These are phyloP conservation scores for Tympanopsis confertula DNA, from an alignment of 2,329 filamentous ascomycete species.

Conservation along the genomic window DNA sequence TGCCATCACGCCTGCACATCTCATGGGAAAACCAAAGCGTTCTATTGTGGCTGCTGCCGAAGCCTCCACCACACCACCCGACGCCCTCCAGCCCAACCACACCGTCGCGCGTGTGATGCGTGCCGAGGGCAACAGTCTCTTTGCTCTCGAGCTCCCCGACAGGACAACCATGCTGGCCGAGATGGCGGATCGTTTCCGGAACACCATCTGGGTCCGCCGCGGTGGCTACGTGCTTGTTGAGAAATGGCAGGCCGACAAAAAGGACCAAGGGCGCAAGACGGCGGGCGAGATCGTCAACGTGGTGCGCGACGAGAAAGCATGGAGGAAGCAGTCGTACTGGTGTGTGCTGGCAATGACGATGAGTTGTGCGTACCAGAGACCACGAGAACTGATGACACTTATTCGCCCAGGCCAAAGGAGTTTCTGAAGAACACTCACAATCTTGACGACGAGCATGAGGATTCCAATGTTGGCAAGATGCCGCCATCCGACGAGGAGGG, in stretches of 20 bases:
- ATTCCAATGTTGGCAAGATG: too few relatives aligned
- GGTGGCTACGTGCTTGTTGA: constrained; percentile 81
- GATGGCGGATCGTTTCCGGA: constrained; percentile 74
- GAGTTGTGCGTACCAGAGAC: not conserved
- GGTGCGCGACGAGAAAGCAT: constrained; percentile 79
- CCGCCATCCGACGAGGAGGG: too few relatives aligned
- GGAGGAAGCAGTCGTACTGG: constrained; percentile 87
- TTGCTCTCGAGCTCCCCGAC: constrained; percentile 63
- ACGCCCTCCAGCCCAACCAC: constrained; percentile 46
- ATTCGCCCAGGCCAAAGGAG: constrained; percentile 56
- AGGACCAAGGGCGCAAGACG: constrained; percentile 63
- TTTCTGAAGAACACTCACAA: constrained; percentile 57
- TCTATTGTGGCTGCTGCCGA: constrained; percentile 68
- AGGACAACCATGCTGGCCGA: constrained; percentile 62
- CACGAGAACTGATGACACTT: constrained; percentile 1
- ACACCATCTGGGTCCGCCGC: constrained; percentile 85
- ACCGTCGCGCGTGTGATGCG: constrained; percentile 68
- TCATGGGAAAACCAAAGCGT: constrained; percentile 66
- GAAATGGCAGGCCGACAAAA: constrained; percentile 41
- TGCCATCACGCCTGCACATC: too few relatives aligned
- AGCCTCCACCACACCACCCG: constrained; percentile 50
- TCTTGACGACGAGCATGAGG: constrained; percentile 60
- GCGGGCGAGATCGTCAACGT: constrained; percentile 86
- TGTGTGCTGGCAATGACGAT: constrained; percentile 22
- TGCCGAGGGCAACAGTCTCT: constrained; percentile 81